Evolutionary conservation across 352 stramenopile genomes (phyloP), one percentile per base, ranked within the genome.

Genomic region (Globisporangium cederbergense): DNA sequence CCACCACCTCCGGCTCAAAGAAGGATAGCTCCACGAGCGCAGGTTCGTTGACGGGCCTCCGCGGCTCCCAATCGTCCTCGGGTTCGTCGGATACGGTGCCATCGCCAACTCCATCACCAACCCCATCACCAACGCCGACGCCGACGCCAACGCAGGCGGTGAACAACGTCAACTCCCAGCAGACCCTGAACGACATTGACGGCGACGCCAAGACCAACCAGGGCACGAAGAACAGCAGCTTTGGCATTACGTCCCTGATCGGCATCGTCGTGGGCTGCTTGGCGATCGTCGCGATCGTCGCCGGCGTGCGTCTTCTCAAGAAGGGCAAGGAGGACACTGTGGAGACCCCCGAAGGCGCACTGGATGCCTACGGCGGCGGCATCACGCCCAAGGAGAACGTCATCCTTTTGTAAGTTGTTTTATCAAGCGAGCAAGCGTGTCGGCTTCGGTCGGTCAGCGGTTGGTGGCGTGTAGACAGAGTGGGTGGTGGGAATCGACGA

Each of bases 311-410:
- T 53, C 72, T 92, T 62, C 71, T 92, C 60, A 63, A 76, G 43
- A 89, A 89, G 63, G 72, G 75, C 64, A 89, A 90, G 67, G 82
- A 90, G 46, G 62, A 70, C 16, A 67, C 75, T 20, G 57, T 82
- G 38, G 69, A 74, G 65, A 90, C 80, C 20, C 81, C 83, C 4
- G 75, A 73, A 30, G 68, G 66, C 30, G 68, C 51, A 2, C 64
- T 82, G 16, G 81, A 87, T 28, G 73, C 76, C 71, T 89, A 91
- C 68, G 79, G 75, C 25, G 79, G 76, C 32, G 74, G 83, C 63
- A 85, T 93, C 68, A 93, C 83, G 66, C 83, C 83, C 47, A 93
- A 93, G 73, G 83, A 93, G 67, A 83, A 90, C 60, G 81, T 93
- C 68, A 65, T 93, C 61, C 75, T 93, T 66, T 74, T 93, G 62